phyloP scores from a whole-genome alignment of 106 monocot species.

The Alisma plantagoaquatica region DNA sequence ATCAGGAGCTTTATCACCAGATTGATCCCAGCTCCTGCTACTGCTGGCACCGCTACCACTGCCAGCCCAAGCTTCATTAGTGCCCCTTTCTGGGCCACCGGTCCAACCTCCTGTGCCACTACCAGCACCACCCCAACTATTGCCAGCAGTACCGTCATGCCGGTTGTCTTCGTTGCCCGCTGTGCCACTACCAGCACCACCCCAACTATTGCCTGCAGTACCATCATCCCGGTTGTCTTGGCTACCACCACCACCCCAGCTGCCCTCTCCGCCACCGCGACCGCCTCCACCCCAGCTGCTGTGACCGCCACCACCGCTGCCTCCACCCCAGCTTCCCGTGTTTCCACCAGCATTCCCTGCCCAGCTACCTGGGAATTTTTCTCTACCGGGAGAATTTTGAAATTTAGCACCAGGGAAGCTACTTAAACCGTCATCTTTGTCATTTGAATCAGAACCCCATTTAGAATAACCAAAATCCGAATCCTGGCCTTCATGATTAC shows the following conservation, averaged over 20 bases:
- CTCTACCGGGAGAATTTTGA: constrained; percentile 49
- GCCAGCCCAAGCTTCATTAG: too few relatives aligned
- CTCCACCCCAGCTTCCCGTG: constrained; percentile 5
- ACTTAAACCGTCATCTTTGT: constrained; percentile 37
- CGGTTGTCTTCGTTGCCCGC: neutral
- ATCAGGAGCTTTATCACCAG: neutral
- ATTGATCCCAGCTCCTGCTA: neutral
- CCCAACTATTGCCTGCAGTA: constrained; percentile 1
- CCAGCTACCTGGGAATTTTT: constrained; percentile 49
- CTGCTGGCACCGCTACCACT: too few relatives aligned
- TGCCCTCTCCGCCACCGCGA: neutral
- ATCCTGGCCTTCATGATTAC: constrained; percentile 15
- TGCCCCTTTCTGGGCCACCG: too few relatives aligned
- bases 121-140: too few relatives aligned
- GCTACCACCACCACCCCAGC: neutral
- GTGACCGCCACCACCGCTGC: constrained; percentile 7
- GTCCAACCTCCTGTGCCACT: too few relatives aligned
- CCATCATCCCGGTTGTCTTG: neutral
- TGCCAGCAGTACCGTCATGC: too few relatives aligned
- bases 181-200: neutral
- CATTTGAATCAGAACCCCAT: constrained; percentile 28
- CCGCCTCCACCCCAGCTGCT: neutral
- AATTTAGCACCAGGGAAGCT: constrained; percentile 60
- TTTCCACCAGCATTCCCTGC: constrained; percentile 20
- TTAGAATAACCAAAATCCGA: constrained; percentile 16